These are phyloP conservation scores for Penicillium fimorum DNA, from an alignment of 495 filamentous ascomycete species.

Conservation along the genomic window DNA sequence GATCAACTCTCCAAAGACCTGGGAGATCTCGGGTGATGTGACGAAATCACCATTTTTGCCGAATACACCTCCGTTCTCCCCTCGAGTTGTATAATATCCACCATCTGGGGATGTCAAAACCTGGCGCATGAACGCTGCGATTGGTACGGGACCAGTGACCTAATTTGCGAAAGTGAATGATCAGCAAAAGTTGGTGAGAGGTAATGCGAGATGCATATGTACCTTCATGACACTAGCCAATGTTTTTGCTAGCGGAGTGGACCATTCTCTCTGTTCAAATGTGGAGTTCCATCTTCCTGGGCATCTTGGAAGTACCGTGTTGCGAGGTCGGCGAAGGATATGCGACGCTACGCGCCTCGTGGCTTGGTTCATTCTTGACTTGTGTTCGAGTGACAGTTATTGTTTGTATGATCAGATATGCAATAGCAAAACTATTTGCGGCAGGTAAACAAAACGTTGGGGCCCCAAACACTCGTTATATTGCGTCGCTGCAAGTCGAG, in stretches of 20 bases:
- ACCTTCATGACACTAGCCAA: conserved; percentile 83
- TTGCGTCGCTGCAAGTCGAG: background rate
- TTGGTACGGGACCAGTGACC: conserved; percentile 81
- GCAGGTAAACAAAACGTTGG: background rate
- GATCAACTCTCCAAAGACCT: conserved; percentile 91
- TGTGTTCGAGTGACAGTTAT: background rate
- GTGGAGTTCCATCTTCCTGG: conserved; percentile 38
- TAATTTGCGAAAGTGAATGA: conserved; percentile 26
- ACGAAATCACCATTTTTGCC: conserved; percentile 91
- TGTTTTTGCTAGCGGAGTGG: conserved; percentile 83
- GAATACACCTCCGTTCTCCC: conserved; percentile 67
- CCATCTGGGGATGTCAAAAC: conserved; percentile 88
- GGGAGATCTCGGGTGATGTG: conserved; percentile 95
- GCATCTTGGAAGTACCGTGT: conserved; percentile 12
- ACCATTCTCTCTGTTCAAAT: conserved; percentile 62
- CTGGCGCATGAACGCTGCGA: conserved; percentile 97
- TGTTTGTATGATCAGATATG: background rate
- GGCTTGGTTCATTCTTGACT: conserved; percentile 32
- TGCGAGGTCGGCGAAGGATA: conserved; percentile 28
- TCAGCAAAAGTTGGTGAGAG: conserved; percentile 2
- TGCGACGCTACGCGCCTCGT: conserved; percentile 37
- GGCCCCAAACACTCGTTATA: background rate
- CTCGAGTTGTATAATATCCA: conserved; percentile 85
- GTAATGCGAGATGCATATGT: conserved; percentile 12
- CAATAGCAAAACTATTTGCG: background rate